A percentile compares a stretch with the other conserved stretches of the same genome.
Evolutionary conservation across 176 grass and related monocot species (phyloP).

Genomic region (Olyra latifolia): DNA sequence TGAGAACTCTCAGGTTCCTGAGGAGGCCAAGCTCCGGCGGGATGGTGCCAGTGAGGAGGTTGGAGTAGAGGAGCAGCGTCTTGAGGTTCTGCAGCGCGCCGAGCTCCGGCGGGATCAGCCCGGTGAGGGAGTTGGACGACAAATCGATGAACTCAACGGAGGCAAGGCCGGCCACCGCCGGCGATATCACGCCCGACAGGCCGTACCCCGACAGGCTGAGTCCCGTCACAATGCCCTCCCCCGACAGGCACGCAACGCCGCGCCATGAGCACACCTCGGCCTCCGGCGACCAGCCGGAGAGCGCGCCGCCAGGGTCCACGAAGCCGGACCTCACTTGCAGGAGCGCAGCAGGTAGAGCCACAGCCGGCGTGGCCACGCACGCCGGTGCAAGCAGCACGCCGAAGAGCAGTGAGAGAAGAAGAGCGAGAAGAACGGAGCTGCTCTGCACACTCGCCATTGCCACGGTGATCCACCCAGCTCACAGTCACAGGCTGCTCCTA

Average conservation of each 20-base stretch:
- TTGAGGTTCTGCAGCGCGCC: conserved; percentile 66
- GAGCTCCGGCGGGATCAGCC: conserved; percentile 59
- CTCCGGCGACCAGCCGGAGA: conserved; percentile 62
- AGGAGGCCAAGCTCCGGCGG: conserved; percentile 77
- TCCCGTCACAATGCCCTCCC: conserved; percentile 40
- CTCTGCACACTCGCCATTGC: conserved; percentile 41
- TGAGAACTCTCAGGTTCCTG: conserved; percentile 59
- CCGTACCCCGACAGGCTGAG: conserved; percentile 73
- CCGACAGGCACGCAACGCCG: conserved; percentile 52
- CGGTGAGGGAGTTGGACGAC: conserved; percentile 81
- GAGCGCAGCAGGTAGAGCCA: conserved; percentile 32
- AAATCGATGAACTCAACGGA: conserved; percentile 71
- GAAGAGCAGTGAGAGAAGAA: conserved; percentile 30
- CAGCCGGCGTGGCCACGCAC: conserved; percentile 31
- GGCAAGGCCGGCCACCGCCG: conserved; percentile 45
- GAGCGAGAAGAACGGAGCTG: conserved; percentile 22
- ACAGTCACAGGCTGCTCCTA: conserved; percentile 28
- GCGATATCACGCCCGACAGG: conserved; percentile 58
- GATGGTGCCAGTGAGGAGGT: conserved; percentile 61
- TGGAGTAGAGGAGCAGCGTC: conserved; percentile 80
- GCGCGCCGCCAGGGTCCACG: conserved; percentile 47
- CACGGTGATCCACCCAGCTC: conserved; percentile 25
- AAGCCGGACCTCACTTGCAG: conserved; percentile 64
- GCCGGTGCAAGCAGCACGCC: conserved; percentile 31
- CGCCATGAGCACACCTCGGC: conserved; percentile 71